Conservation (phyloP, 495 filamentous ascomycete genomes). For the Xylaria scruposa region DNA sequence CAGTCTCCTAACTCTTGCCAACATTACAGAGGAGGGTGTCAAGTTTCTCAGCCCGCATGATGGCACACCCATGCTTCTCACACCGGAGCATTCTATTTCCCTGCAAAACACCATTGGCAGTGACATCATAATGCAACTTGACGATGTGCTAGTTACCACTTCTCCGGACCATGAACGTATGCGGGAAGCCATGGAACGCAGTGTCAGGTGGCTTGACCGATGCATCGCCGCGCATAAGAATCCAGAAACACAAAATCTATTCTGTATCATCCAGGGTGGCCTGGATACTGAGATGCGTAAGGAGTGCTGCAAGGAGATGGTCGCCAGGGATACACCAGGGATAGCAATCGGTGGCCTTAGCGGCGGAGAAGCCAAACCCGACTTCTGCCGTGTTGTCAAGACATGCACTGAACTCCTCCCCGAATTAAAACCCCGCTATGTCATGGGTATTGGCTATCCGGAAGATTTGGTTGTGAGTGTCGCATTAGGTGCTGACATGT, state of each 20-base stretch:
- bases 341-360: conserved; percentile 96
- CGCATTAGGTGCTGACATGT: conserved; percentile 97
- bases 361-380: conserved; percentile 73
- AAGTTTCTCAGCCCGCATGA: conserved; percentile 94
- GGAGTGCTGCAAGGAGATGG: conserved; percentile 89
- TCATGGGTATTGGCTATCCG: conserved; percentile 98
- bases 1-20: conserved; percentile 89
- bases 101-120: conserved; percentile 97
- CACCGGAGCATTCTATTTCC: conserved; percentile 95
- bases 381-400: conserved; percentile 71
- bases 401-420: conserved; percentile 86
- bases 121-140: conserved; percentile 99
- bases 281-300: conserved; percentile 87
- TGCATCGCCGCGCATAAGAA: conserved; percentile 92
- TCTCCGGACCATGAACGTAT: conserved; percentile 87
- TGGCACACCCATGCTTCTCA: conserved; percentile 94
- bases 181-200: conserved; percentile 92
- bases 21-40: conserved; percentile 94
- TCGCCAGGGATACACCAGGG: conserved; percentile 86
- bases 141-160: conserved; percentile 95
- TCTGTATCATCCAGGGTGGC: conserved; percentile 98
- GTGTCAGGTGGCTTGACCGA: conserved; percentile 97
- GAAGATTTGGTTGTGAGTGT: conserved; percentile 92
- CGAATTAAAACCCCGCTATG: conserved; percentile 91
- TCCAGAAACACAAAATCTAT: conserved; percentile 86